Conservation (phyloP, 2,329 filamentous ascomycete genomes). For the Magnaporthiopsis incrustans region DNA sequence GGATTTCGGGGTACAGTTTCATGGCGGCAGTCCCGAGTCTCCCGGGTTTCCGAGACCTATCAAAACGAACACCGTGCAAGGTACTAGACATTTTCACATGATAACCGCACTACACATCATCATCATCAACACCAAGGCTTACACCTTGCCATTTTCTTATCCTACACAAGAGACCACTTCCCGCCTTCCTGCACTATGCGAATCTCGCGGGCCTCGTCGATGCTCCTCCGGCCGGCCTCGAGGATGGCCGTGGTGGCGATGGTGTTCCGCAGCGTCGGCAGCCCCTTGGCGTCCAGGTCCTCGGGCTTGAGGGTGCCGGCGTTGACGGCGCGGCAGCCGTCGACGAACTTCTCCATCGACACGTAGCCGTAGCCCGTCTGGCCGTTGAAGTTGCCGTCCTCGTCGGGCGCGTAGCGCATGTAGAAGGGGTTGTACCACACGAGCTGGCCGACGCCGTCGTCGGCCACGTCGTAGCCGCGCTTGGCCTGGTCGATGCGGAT, state of each 20-base stretch:
- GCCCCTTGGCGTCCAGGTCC: slow-evolving; percentile 68
- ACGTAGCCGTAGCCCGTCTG: slow-evolving; percentile 91
- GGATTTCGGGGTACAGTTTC: too few species aligned
- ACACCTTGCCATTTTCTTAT: neutral
- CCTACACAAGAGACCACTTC: slow-evolving; percentile 56
- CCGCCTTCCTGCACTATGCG: slow-evolving; percentile 61
- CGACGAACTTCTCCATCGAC: slow-evolving; percentile 92
- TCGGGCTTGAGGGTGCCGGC: slow-evolving; percentile 62
- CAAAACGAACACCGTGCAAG: neutral
- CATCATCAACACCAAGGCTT: neutral
- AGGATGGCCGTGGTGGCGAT: slow-evolving; percentile 87
- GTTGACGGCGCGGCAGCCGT: slow-evolving; percentile 74
- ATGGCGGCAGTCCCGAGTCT: too few species aligned
- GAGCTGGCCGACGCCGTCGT: slow-evolving; percentile 61
- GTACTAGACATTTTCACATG: neutral
- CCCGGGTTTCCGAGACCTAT: too few species aligned
- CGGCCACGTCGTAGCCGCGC: slow-evolving; percentile 89
- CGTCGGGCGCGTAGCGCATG: slow-evolving; percentile 89
- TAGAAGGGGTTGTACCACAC: slow-evolving; percentile 93
- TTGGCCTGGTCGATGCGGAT: slow-evolving; percentile 84
- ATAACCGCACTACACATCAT: neutral
- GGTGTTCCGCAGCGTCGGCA: slow-evolving; percentile 83
- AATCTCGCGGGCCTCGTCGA: slow-evolving; percentile 75
- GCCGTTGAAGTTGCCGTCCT: slow-evolving; percentile 88
- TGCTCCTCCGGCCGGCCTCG: slow-evolving; percentile 73